Evolutionary conservation across 2,329 filamentous ascomycete species (phyloP).

Genomic region (Bipolaris zeicola): DNA sequence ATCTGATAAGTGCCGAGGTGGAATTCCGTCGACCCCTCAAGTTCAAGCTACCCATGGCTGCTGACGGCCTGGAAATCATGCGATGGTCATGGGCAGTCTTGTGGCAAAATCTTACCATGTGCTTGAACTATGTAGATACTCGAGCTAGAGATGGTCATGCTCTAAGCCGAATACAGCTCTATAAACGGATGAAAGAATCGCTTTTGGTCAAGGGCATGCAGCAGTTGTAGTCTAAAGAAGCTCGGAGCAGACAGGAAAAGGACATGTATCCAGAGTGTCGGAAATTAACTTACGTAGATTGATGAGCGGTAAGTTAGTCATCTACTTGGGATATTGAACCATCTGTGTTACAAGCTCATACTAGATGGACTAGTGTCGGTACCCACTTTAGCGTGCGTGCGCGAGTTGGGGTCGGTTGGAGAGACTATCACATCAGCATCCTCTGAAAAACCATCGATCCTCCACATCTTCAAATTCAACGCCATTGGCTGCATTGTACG

Average conservation of each 20-base stretch:
- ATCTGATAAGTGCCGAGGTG: slow-evolving; percentile 46
- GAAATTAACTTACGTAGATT: slow-evolving; percentile 26
- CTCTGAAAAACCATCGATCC: slow-evolving; percentile 3
- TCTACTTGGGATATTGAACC: slow-evolving; percentile 18
- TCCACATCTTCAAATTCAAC: not conserved
- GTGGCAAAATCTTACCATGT: slow-evolving; percentile 28
- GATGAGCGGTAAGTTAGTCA: slow-evolving; percentile 33
- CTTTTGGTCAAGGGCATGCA: slow-evolving; percentile 29
- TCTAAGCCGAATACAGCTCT: slow-evolving; percentile 20
- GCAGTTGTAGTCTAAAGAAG: slow-evolving; percentile 38
- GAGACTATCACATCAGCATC: slow-evolving; percentile 14
- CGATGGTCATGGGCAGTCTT: slow-evolving; percentile 34
- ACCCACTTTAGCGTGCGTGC: slow-evolving; percentile 2
- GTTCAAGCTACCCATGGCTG: not conserved
- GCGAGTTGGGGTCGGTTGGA: slow-evolving; percentile 31
- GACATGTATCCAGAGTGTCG: slow-evolving; percentile 28
- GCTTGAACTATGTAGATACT: slow-evolving; percentile 18
- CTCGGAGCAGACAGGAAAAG: slow-evolving; percentile 28
- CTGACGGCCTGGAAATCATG: slow-evolving; percentile 23
- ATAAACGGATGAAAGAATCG: slow-evolving; percentile 25
- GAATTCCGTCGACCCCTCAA: slow-evolving; percentile 8
- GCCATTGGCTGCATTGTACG: slow-evolving; percentile 18
- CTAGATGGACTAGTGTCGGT: not conserved
- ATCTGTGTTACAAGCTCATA: not conserved
- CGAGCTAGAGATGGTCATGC: slow-evolving; percentile 30